Percentiles rank a stretch among this genome's conserved stretches.
These are phyloP conservation scores for Globisporangium solare DNA, from an alignment of 352 stramenopile species.

Conservation along the genomic window DNA sequence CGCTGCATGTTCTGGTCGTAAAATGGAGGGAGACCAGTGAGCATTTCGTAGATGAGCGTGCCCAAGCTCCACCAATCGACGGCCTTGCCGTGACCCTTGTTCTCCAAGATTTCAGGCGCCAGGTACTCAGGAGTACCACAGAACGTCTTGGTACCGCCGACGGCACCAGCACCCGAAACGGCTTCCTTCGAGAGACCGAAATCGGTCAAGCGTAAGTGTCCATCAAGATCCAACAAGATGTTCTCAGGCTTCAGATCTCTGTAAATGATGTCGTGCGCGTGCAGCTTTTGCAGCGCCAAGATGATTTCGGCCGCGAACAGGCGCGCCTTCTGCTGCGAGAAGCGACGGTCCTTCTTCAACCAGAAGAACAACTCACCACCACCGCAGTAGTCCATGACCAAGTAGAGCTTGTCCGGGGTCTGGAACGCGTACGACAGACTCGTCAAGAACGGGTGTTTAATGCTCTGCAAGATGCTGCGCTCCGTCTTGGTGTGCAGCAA, in stretches of 20 bases:
- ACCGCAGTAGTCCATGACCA: constrained; percentile 94
- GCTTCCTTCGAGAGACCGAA: constrained; percentile 94
- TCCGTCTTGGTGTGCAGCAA: constrained; percentile 93
- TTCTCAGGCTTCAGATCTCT: constrained; percentile 97
- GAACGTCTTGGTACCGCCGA: constrained; percentile 87
- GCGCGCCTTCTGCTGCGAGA: constrained; percentile 90
- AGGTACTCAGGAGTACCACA: constrained; percentile 95
- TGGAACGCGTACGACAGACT: constrained; percentile 86
- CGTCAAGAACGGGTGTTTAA: constrained; percentile 90
- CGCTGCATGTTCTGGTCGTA: constrained; percentile 94
- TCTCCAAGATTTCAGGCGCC: constrained; percentile 93
- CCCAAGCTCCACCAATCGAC: constrained; percentile 91
- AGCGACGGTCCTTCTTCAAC: constrained; percentile 92
- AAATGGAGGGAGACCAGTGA: constrained; percentile 89
- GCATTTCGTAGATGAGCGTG: constrained; percentile 94
- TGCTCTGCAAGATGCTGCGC: constrained; percentile 90
- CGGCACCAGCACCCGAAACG: constrained; percentile 75
- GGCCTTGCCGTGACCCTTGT: constrained; percentile 89
- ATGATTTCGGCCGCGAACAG: constrained; percentile 94
- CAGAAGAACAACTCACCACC: constrained; percentile 95
- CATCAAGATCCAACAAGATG: constrained; percentile 91
- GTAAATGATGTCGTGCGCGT: constrained; percentile 96
- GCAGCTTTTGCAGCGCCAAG: constrained; percentile 89
- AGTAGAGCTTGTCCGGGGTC: constrained; percentile 91
- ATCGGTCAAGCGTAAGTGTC: constrained; percentile 93